These are phyloP conservation scores for Neurospora sp. DNA, from an alignment of 495 filamentous ascomycete species.

Conservation along the genomic window DNA sequence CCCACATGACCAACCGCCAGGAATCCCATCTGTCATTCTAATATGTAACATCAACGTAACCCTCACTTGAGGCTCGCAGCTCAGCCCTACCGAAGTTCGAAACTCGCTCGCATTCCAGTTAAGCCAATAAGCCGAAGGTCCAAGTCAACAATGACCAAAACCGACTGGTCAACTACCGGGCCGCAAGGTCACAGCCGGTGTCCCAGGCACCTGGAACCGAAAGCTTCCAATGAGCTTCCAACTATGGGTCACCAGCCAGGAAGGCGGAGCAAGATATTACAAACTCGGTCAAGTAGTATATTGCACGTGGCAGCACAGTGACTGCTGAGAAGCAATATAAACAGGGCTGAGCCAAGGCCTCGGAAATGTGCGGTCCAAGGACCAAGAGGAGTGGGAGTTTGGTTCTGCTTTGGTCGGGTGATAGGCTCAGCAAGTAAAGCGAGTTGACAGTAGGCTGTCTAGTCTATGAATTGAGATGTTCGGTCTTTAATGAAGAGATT, in stretches of 20 bases:
- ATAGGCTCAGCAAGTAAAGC: background rate
- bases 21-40: background rate
- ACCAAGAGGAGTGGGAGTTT: background rate
- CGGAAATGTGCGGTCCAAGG: background rate
- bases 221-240: background rate
- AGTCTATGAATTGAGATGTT: too few species aligned
- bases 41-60: background rate
- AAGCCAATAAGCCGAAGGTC: background rate
- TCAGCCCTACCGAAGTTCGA: background rate
- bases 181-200: background rate
- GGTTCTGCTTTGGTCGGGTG: background rate
- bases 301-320: background rate
- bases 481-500: too few species aligned
- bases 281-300: background rate
- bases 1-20: background rate
- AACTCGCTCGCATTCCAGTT: background rate
- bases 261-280: background rate
- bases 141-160: background rate
- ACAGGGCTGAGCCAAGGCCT: background rate
- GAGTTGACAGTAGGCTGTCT: too few species aligned
- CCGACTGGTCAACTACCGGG: background rate
- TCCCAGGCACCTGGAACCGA: background rate
- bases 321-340: background rate
- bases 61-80: background rate
- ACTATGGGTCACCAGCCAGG: background rate